Percentiles rank a stretch among this genome's conserved stretches.
Evolutionary conservation across 2,329 filamentous ascomycete genomes (phyloP).

Genomic region (Juglanconis oblonga): DNA sequence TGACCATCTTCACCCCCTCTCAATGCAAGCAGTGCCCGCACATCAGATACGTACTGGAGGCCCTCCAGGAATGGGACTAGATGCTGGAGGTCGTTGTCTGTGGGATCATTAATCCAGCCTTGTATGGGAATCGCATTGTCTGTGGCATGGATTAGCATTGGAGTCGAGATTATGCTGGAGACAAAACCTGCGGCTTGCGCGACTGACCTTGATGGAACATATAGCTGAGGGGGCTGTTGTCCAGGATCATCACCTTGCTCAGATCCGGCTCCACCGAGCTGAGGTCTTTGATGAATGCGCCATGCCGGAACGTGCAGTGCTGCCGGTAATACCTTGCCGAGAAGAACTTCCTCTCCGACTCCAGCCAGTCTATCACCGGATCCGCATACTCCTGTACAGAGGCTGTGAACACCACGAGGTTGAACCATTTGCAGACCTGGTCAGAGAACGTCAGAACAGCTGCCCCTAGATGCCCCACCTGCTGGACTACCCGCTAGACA

Average conservation of each 20-base stretch:
- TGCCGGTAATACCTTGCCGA: slow-evolving; percentile 91
- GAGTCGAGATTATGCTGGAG: neutral
- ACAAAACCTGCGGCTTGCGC: too few relatives aligned
- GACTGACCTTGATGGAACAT: slow-evolving; percentile 92
- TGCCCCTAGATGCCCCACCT: neutral
- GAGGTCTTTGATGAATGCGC: slow-evolving; percentile 96
- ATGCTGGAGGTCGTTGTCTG: slow-evolving; percentile 91
- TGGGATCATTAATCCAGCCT: slow-evolving; percentile 98
- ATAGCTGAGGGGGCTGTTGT: slow-evolving; percentile 97
- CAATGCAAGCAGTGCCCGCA: slow-evolving; percentile 83
- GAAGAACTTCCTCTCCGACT: slow-evolving; percentile 96
- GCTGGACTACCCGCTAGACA: neutral
- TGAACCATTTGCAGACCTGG: slow-evolving; percentile 94
- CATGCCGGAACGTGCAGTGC: slow-evolving; percentile 93
- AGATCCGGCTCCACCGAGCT: slow-evolving; percentile 94
- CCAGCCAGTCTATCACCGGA: slow-evolving; percentile 97
- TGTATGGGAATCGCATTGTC: slow-evolving; percentile 99
- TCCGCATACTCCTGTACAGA: slow-evolving; percentile 98
- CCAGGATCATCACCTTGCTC: slow-evolving; percentile 97
- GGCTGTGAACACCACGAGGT: slow-evolving; percentile 92
- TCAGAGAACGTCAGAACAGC: neutral
- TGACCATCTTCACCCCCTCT: slow-evolving; percentile 79
- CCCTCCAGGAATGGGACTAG: slow-evolving; percentile 90
- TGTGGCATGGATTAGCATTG: slow-evolving; percentile 37
- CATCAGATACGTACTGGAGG: slow-evolving; percentile 93